Percentiles rank a stretch among this genome's conserved stretches.
Conservation (phyloP, 306 rosid species). For the Dicorynia guianensis region DNA sequence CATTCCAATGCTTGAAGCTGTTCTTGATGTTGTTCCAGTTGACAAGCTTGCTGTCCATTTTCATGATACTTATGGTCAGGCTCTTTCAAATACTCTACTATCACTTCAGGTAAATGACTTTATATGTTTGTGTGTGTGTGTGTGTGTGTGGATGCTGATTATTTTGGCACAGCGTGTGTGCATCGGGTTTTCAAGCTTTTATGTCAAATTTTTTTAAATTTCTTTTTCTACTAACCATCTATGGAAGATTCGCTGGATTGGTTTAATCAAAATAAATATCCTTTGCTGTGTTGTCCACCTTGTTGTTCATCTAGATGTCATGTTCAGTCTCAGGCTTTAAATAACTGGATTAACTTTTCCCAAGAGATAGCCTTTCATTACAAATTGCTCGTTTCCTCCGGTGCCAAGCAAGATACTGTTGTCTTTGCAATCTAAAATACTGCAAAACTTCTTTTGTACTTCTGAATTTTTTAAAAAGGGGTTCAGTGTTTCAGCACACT, state of each 20-base stretch:
- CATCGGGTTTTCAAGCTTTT: background rate
- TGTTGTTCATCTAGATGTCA: background rate
- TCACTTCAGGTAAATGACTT: conserved; percentile 77
- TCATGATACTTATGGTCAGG: conserved; percentile 99
- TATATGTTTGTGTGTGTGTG: no score
- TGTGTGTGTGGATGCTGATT: no score
- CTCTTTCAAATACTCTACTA: conserved; percentile 77
- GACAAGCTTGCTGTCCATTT: conserved; percentile 89
- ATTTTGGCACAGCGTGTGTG: background rate
- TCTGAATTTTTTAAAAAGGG: background rate
- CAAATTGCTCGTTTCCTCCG: background rate
- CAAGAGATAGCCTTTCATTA: background rate
- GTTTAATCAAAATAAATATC: conserved; percentile 17
- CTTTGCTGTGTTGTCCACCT: conserved; percentile 16
- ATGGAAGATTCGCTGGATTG: background rate
- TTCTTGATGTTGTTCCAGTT: conserved; percentile 66
- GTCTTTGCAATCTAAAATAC: conserved; percentile 19
- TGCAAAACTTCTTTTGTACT: background rate
- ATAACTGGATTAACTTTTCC: conserved; percentile 27
- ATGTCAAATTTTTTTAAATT: background rate
- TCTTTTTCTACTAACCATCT: background rate
- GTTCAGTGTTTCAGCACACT: no score
- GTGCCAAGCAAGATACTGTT: conserved; percentile 17
- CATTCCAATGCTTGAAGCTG: conserved; percentile 91
- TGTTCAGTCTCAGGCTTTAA: conserved; percentile 8